Evolutionary conservation across 1,139 yeast genomes (phyloP).

Genomic region (Pichia sp.): DNA sequence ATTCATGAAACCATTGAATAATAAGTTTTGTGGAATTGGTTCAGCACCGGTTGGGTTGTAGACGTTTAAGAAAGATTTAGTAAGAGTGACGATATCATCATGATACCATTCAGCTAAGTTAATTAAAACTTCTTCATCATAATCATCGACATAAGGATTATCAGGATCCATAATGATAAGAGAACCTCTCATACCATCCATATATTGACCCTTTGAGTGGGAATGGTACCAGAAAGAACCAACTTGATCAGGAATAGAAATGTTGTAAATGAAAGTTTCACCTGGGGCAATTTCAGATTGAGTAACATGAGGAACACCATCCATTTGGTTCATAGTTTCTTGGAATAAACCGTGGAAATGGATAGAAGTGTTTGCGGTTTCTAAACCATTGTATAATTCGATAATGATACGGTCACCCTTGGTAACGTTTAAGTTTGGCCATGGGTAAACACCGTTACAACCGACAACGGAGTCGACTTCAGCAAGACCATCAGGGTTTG

Average conservation of each 20-base stretch:
- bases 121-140: slow-evolving; percentile 73
- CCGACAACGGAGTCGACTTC: slow-evolving; percentile 66
- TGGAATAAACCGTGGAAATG: slow-evolving; percentile 95
- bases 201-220: slow-evolving; percentile 81
- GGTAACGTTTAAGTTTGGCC: slow-evolving; percentile 71
- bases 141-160: slow-evolving; percentile 47
- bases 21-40: slow-evolving; percentile 80
- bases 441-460: slow-evolving; percentile 82
- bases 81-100: slow-evolving; percentile 50
- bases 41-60: slow-evolving; percentile 97
- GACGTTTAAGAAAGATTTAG: slow-evolving; percentile 56
- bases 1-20: slow-evolving; percentile 78
- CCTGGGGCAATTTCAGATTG: slow-evolving; percentile 90
- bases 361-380: slow-evolving; percentile 64
- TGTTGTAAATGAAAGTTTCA: slow-evolving; percentile 66
- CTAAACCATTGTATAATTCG: slow-evolving; percentile 67
- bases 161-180: slow-evolving; percentile 63
- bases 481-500: slow-evolving; percentile 73
- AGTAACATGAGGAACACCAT: slow-evolving; percentile 83
- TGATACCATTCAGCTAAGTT: slow-evolving; percentile 87
- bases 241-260: slow-evolving; percentile 74
- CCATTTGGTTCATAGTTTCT: slow-evolving; percentile 69
- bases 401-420: slow-evolving; percentile 77
- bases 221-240: slow-evolving; percentile 98
- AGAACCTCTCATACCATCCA: slow-evolving; percentile 88